These are phyloP conservation scores for Neurospora sp. DNA, from an alignment of 495 filamentous ascomycete species.

Conservation along the genomic window DNA sequence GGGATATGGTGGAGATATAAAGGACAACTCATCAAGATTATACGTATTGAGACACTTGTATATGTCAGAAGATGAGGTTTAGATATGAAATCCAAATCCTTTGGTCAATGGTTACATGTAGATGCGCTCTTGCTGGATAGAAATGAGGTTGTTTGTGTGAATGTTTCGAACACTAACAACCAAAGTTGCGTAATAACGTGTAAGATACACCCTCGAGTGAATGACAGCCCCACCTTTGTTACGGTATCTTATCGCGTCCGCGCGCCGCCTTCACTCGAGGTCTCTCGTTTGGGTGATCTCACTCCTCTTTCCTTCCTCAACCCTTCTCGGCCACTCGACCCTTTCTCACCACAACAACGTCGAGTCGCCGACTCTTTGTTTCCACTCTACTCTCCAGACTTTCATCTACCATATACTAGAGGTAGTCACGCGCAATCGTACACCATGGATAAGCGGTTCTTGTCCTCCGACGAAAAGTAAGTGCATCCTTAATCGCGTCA, in stretches of 20 bases:
- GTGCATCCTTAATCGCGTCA: not conserved
- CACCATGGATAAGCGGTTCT: constrained; percentile 9
- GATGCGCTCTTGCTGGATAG: not conserved
- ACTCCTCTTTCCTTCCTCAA: not conserved
- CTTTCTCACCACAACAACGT: not conserved
- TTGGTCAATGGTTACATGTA: not conserved
- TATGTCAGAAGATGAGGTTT: too few relatives aligned
- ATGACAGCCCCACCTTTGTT: not conserved
- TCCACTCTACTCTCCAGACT: not conserved
- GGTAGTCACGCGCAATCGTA: not conserved
- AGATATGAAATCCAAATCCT: too few relatives aligned
- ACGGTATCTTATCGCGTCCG: not conserved
- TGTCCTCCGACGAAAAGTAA: constrained; percentile 10
- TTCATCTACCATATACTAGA: not conserved
- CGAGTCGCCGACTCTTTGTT: not conserved
- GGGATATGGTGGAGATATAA: too few relatives aligned
- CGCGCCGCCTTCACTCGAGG: not conserved
- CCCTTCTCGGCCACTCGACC: not conserved
- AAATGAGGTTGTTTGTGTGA: not conserved
- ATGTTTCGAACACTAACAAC: not conserved
- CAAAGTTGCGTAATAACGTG: too few relatives aligned
- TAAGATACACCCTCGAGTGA: not conserved
- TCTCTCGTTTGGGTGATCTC: too few relatives aligned
- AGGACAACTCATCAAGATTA: too few relatives aligned
- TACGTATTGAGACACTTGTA: too few relatives aligned